These are phyloP conservation scores for Ochetophila trinervis DNA, from an alignment of 306 rosid species.

Conservation along the genomic window DNA sequence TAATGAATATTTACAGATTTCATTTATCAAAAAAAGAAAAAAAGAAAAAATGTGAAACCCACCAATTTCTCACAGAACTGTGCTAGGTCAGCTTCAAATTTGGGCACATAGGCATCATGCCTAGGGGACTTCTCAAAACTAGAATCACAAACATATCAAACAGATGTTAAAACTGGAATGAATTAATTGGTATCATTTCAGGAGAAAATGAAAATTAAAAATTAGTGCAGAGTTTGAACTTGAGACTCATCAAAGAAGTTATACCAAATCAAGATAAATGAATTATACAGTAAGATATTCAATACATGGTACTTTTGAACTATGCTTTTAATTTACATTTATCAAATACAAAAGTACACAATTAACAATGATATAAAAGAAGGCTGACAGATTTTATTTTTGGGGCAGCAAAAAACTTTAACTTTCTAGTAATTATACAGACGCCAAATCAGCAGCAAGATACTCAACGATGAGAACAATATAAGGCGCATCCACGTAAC, in stretches of 20 bases:
- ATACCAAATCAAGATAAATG: background rate
- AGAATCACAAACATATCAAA: conserved; percentile 25
- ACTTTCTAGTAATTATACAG: too few relatives aligned
- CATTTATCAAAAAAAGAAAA: conserved; percentile 12
- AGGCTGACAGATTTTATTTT: too few relatives aligned
- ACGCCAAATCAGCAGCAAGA: too few relatives aligned
- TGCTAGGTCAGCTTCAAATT: conserved; percentile 90
- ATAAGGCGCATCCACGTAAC: too few relatives aligned
- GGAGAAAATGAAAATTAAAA: background rate
- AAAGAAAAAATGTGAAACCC: conserved; percentile 17
- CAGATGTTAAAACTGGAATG: conserved; percentile 14
- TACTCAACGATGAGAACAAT: too few relatives aligned
- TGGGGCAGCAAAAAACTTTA: too few relatives aligned
- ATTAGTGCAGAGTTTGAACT: background rate
- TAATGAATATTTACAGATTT: background rate
- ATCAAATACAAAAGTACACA: background rate
- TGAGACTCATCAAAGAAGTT: background rate
- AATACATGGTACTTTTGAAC: background rate
- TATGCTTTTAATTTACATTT: background rate
- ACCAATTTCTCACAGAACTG: conserved; percentile 98
- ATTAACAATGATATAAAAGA: too few relatives aligned
- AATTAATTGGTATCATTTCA: background rate
- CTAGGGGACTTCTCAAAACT: conserved; percentile 95
- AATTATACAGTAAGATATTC: background rate
- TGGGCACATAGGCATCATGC: conserved; percentile 75